phyloP scores from a whole-genome alignment of 1,139 yeast species.

The Saccharomyces hybrid region DNA sequence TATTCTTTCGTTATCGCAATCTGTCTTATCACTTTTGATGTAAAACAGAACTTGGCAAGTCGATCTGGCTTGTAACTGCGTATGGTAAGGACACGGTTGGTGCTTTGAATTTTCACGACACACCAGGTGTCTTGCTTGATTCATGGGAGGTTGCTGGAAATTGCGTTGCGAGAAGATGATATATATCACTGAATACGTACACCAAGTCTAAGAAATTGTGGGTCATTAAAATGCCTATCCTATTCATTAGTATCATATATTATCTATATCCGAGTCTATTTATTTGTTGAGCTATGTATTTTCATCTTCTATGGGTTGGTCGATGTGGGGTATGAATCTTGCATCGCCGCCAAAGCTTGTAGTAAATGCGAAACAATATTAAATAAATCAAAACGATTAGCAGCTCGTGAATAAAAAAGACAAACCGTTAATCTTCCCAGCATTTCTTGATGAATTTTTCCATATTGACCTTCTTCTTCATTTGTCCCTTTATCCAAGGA shows the following conservation, averaged over 20 bases:
- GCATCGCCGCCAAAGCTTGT: neutral
- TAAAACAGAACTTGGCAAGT: neutral
- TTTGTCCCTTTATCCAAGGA: constrained; percentile 84
- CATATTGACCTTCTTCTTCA: constrained; percentile 68
- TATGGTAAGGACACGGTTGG: neutral
- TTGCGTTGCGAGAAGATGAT: neutral
- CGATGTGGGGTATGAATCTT: neutral
- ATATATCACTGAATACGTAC: neutral
- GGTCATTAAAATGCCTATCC: neutral
- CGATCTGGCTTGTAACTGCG: neutral
- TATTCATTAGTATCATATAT: neutral
- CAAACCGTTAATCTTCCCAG: neutral
- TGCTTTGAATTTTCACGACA: neutral
- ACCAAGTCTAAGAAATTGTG: neutral
- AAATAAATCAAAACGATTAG: neutral
- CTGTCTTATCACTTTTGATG: neutral
- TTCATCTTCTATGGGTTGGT: too few species aligned
- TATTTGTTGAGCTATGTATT: neutral
- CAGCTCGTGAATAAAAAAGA: neutral
- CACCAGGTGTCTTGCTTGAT: neutral
- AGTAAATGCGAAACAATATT: neutral
- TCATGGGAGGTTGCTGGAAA: neutral
- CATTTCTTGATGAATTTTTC: constrained; percentile 55
- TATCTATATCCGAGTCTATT: neutral
- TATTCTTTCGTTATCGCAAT: neutral